Evolutionary conservation across 140 eudicot genomes (phyloP), one percentile per base, ranked within the genome.

Genomic region (Eryngium alpinum): DNA sequence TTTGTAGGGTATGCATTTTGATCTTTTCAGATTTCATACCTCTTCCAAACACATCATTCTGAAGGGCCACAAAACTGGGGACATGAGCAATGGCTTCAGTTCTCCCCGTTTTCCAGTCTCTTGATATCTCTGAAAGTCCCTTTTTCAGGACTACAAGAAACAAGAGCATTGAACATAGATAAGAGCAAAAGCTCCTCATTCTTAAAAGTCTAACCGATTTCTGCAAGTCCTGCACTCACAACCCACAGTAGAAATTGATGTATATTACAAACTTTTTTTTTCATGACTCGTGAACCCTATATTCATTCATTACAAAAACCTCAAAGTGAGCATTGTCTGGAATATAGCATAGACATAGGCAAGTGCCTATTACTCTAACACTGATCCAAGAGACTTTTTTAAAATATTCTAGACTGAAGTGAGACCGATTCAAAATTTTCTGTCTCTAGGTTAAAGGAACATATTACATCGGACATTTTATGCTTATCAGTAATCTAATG

Each of bases 201-300:
- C 5, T 72, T n/a, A 77, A 22, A 77, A 86, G 60, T 25, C 73
- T 78, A 43, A 86, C 31, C 9, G 86, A 7, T 38, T 38, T 38
- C 46, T 38, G 46, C 46, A 38, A 38, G 46, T 83, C 83, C 59
- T 67, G 77, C 31, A 27, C 86, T n/a, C 10, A 31, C 78, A 80
- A n/a, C 60, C 60, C 86, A 73, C 83, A 65, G n/a, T 80, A 83
- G 77, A 60, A 86, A 25, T 77, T 77, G 73, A 86, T 19, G 81
- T 81, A 75, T 13, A 86, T 80, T 63, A 51, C 56, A 77, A 83
- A 83, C 25, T 80, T 77, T 25, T 84, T 86, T 4, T 29, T 31
- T 89, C 91, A 88, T 13, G 89, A 88, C 43, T 88, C 87, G 22
- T 56, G 51, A n/a, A 79, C 81, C 22, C 91, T 89, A 53, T 86